Evolutionary conservation across 2,329 filamentous ascomycete species (phyloP), one percentile per base, ranked within the genome.

Genomic region (Colletotrichum destructivum): DNA sequence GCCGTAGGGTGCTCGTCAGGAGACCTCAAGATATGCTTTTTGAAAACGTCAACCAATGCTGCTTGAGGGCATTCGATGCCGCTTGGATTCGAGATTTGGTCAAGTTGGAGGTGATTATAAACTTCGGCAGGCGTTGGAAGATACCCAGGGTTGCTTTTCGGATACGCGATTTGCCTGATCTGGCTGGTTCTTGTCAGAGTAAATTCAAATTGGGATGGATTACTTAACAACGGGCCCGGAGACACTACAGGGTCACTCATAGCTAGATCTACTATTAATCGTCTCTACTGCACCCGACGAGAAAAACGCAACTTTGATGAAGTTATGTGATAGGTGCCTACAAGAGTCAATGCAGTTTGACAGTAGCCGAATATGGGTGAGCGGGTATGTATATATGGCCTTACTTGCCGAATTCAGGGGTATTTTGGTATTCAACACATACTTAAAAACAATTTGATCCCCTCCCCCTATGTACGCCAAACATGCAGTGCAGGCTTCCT

Each of bases 391-490:
- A 31, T 15, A 31, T 61, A 12, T 63, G 40, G 23, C 16, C 49
- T 44, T 52, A 6, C 4, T 21, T 40, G 55, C 51, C 70, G 63
- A 72, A 54, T 46, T 73, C 59, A 66, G 59, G 71, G 71, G 71
- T 73, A 73, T 73, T 73, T 61, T 66, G 71, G 69, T 68, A 72
- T 72, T 73, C 71, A 71, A 71, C 62, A 73, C 40, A 31, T 72
- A 70, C 70, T 65, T 62, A 56, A 73, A 72, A 40, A 62, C 71
- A 73, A 62, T 72, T 69, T 73, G 51, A 68, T 56, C 52, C 68
- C 64, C 59, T 54, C 61, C 66, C 64, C 71, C 57, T 26, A 6
- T 70, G 46, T 73, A 72, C 71, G 71, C 71, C 71, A 73, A 72
- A 72, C 59, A 73, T 73, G 71, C 71, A 73, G 47, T 68, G 23